Conservation (phyloP, 2,329 filamentous ascomycete species). For the Microcyclosporella mali region DNA sequence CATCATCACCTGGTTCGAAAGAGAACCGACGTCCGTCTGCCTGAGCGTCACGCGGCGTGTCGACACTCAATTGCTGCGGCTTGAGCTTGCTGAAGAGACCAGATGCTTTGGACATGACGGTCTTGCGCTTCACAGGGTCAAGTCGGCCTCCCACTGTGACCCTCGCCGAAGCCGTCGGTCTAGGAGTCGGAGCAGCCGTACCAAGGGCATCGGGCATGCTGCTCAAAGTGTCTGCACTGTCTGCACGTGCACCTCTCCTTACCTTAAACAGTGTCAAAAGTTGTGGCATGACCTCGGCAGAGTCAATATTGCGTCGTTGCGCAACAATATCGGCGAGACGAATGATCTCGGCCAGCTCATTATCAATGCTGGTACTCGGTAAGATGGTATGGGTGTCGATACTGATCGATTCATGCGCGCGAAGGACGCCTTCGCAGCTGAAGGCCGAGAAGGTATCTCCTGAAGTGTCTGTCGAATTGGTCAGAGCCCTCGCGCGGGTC, state of each 20-base stretch:
- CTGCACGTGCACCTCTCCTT: background rate
- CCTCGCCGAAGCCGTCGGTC: conserved; percentile 5
- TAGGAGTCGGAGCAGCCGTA: background rate
- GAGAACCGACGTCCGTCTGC: conserved; percentile 34
- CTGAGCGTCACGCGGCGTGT: conserved; percentile 5
- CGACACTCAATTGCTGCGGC: conserved; percentile 20
- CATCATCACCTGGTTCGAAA: conserved; percentile 40
- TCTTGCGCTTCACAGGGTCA: conserved; percentile 10
- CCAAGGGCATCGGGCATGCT: conserved; percentile 6
- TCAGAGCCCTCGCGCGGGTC: conserved; percentile 10
- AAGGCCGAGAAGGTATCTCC: conserved; percentile 32
- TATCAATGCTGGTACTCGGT: conserved; percentile 10
- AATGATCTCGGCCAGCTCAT: conserved; percentile 31
- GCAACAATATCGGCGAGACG: conserved; percentile 33
- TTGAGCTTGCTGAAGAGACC: conserved; percentile 27
- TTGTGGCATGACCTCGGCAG: conserved; percentile 28
- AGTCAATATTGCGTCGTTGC: conserved; percentile 31
- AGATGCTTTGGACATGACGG: conserved; percentile 28
- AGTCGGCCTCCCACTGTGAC: background rate
- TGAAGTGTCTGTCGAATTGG: conserved; percentile 18
- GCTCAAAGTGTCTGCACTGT: background rate
- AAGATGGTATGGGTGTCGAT: background rate
- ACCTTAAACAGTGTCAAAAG: conserved; percentile 31
- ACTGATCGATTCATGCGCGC: background rate
- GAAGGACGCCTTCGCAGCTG: conserved; percentile 29